Conservation (phyloP, 768 basidiomycete species). For the Pleurotus djamor region DNA sequence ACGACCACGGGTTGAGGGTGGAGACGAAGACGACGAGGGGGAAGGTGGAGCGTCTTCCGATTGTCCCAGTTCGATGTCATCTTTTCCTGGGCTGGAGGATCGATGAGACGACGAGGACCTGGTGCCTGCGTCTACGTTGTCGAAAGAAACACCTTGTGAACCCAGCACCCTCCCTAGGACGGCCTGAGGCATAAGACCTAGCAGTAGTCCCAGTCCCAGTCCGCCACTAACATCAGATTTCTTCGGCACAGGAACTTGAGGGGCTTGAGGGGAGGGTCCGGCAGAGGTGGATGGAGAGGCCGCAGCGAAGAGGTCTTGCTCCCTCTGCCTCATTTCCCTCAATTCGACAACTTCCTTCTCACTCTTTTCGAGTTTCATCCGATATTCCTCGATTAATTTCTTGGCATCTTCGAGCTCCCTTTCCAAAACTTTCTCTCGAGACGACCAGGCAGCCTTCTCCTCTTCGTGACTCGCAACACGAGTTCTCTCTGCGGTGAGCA, state of each 20-base stretch:
- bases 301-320: background rate
- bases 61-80: background rate
- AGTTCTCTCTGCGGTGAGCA: background rate
- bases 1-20: background rate
- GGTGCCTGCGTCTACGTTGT: background rate
- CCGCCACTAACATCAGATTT: background rate
- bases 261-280: no score
- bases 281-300: no score
- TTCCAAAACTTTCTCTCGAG: slow-evolving; percentile 3
- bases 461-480: background rate
- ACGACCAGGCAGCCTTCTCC: background rate
- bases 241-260: background rate
- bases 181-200: background rate
- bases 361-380: slow-evolving; percentile 15
- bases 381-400: slow-evolving; percentile 14
- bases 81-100: background rate
- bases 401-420: slow-evolving; percentile 10
- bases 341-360: slow-evolving; percentile 17
- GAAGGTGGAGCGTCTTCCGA: background rate
- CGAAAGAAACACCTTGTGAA: background rate
- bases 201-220: background rate
- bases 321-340: slow-evolving; percentile 10
- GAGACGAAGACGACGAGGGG: background rate
- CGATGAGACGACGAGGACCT: background rate
- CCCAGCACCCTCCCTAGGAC: background rate